Percentiles rank a stretch among this genome's conserved stretches.
phyloP scores from a whole-genome alignment of 2,329 filamentous ascomycete species.

The Pseudocercospora pini-densiflorae region DNA sequence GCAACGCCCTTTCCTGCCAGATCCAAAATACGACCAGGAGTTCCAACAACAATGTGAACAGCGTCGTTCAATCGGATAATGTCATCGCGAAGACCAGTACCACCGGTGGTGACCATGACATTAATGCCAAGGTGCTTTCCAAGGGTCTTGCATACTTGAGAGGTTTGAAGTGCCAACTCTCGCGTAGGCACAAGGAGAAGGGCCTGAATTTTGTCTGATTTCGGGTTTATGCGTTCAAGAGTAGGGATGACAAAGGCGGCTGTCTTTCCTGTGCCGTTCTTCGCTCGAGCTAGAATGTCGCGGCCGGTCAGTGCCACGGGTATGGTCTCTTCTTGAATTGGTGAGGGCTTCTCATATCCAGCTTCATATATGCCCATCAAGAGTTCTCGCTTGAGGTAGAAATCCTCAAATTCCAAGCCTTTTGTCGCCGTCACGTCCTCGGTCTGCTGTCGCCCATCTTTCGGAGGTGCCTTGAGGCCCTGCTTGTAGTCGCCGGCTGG shows the following conservation, averaged over 20 bases:
- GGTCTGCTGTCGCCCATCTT: slow-evolving; percentile 79
- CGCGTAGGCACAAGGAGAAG: slow-evolving; percentile 95
- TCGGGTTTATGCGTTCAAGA: slow-evolving; percentile 94
- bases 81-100: slow-evolving; percentile 92
- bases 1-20: slow-evolving; percentile 95
- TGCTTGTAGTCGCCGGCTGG: slow-evolving; percentile 74
- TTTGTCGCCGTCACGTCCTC: slow-evolving; percentile 99
- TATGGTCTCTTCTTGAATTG: slow-evolving; percentile 99
- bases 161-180: slow-evolving; percentile 97
- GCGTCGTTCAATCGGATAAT: slow-evolving; percentile 93
- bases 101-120: slow-evolving; percentile 99
- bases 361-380: slow-evolving; percentile 99
- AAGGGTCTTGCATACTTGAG: slow-evolving; percentile 97
- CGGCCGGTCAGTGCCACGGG: slow-evolving; percentile 93
- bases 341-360: slow-evolving; percentile 97
- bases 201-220: slow-evolving; percentile 93
- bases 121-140: slow-evolving; percentile 97
- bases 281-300: slow-evolving; percentile 93
- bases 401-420: slow-evolving; percentile 96
- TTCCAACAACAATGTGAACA: slow-evolving; percentile 97
- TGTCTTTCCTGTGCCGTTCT: slow-evolving; percentile 98
- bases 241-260: slow-evolving; percentile 97
- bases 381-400: slow-evolving; percentile 90
- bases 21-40: slow-evolving; percentile 93
- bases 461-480: slow-evolving; percentile 70